A percentile compares a stretch with the other conserved stretches of the same genome.
Evolutionary conservation across 164 flowering plant genomes (phyloP).

Genomic region (Buxus sempervirens): DNA sequence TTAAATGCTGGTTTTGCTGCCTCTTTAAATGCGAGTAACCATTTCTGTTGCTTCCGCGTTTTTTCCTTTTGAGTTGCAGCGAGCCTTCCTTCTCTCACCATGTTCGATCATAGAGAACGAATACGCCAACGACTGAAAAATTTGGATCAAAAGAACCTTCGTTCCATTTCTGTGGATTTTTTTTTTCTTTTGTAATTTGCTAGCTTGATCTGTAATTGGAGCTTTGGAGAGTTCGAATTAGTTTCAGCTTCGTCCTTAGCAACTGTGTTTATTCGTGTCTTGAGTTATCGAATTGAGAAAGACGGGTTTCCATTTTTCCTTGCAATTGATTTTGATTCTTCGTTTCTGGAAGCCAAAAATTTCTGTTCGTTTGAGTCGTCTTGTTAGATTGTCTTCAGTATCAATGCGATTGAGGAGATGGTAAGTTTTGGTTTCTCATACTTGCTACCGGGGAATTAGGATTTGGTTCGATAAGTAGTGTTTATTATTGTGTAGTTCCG

Average conservation of each 20-base stretch:
- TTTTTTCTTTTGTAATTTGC: not conserved
- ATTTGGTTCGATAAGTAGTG: constrained; percentile 2
- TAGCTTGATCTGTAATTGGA: not conserved
- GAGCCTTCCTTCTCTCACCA: constrained; percentile 6
- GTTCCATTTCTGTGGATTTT: not conserved
- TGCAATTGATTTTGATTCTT: not conserved
- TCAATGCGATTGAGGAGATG: not conserved
- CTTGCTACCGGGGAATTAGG: not conserved
- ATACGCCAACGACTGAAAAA: not conserved
- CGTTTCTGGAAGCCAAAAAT: not conserved
- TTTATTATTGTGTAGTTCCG: not conserved
- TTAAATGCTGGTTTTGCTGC: too few relatives aligned
- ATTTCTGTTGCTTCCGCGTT: constrained; percentile 4
- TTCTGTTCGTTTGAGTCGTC: not conserved
- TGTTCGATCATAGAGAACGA: constrained; percentile 5
- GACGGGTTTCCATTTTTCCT: not conserved
- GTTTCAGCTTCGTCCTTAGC: not conserved
- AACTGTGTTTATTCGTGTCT: not conserved
- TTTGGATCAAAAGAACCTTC: not conserved
- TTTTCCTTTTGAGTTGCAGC: constrained; percentile 17
- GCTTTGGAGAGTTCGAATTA: not conserved
- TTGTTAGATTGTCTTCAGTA: not conserved
- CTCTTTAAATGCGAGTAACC: not conserved
- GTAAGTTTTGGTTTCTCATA: not conserved
- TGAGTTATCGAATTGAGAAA: not conserved